Evolutionary conservation across 805 yeast species (phyloP).

Genomic region (Yarrowia sp.): DNA sequence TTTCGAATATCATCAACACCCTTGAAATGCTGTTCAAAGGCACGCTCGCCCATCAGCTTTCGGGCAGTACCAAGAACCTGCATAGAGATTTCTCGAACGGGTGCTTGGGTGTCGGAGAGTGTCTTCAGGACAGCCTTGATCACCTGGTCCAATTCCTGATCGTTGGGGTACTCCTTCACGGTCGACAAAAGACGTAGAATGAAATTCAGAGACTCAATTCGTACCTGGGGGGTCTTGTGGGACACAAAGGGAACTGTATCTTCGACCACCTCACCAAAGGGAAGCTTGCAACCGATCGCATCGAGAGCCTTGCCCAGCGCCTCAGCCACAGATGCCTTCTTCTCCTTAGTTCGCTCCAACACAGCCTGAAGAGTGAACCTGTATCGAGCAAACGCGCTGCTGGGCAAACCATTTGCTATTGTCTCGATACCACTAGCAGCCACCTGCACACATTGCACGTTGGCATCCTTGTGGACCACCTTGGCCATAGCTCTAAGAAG

Average conservation of each 20-base stretch:
- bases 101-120: conserved; percentile 79
- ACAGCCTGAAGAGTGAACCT: conserved; percentile 56
- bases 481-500: conserved; percentile 63
- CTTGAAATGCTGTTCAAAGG: conserved; percentile 55
- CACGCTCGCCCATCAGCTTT: conserved; percentile 77
- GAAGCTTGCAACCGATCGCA: conserved; percentile 41
- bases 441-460: conserved; percentile 76
- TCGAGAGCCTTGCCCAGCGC: conserved; percentile 66
- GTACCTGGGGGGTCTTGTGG: conserved; percentile 81
- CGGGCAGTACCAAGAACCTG: conserved; percentile 75
- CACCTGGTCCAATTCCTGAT: conserved; percentile 54
- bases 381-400: conserved; percentile 51
- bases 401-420: conserved; percentile 64
- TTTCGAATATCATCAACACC: conserved; percentile 74
- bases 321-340: conserved; percentile 71
- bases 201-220: conserved; percentile 64
- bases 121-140: conserved; percentile 56
- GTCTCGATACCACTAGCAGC: conserved; percentile 65
- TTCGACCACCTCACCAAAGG: conserved; percentile 56
- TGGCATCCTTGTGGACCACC: conserved; percentile 74
- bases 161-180: conserved; percentile 48
- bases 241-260: conserved; percentile 56
- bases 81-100: conserved; percentile 73
- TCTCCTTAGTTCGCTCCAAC: conserved; percentile 83
- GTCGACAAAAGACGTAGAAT: conserved; percentile 59